These are phyloP conservation scores for Neocatenulostroma microsporum DNA, from an alignment of 2,329 filamentous ascomycete species.

Conservation along the genomic window DNA sequence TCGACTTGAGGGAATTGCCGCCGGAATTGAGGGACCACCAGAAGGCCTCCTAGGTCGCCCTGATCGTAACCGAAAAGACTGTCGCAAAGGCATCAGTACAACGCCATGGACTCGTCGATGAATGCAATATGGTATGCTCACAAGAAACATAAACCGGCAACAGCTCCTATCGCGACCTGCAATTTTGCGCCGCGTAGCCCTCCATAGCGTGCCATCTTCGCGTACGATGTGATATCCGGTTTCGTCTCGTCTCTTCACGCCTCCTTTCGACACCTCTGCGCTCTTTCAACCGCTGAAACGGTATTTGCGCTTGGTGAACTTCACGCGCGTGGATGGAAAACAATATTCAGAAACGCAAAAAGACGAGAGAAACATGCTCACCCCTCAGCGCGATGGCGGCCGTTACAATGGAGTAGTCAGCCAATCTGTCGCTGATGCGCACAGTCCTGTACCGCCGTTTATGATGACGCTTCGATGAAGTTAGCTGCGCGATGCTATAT, in stretches of 20 bases:
- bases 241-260: no score
- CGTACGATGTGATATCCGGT: no score
- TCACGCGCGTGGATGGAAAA: no score
- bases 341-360: no score
- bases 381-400: neutral
- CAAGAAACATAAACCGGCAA: constrained; percentile 36
- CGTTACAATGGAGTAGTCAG: neutral
- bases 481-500: neutral
- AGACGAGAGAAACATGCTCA: constrained; percentile 31
- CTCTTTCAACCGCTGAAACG: no score
- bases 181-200: constrained; percentile 30
- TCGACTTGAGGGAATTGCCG: constrained; percentile 37
- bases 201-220: constrained; percentile 7
- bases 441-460: neutral
- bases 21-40: constrained; percentile 60
- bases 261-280: no score
- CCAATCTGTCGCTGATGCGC: constrained; percentile 3
- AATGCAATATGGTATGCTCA: constrained; percentile 3
- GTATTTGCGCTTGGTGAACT: no score
- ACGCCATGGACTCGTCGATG: neutral
- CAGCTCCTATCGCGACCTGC: constrained; percentile 36
- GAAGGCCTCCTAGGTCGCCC: constrained; percentile 41
- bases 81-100: neutral
- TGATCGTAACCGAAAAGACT: constrained; percentile 56
- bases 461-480: neutral